Conservation (phyloP, 305 asterid genomes). For the Fraxinus nigra region DNA sequence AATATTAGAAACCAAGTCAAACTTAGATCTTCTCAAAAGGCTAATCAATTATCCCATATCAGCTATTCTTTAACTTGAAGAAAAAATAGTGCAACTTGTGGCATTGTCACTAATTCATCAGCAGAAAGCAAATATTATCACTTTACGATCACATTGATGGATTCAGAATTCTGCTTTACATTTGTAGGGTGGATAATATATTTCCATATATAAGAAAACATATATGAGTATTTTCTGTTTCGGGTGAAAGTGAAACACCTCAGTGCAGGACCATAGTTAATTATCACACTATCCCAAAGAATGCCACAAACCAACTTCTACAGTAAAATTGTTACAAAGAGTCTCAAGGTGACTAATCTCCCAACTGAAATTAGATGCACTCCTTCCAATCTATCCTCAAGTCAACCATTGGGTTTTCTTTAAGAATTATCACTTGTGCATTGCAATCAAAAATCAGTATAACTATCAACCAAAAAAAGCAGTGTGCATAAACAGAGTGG, state of each 20-base stretch:
- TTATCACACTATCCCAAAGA: not conserved
- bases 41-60: not conserved
- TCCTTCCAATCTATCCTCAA: not conserved
- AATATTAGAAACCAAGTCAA: not conserved
- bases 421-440: not conserved
- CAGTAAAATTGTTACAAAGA: not conserved
- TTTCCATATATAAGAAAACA: not conserved
- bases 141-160: not conserved
- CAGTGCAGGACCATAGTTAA: not conserved
- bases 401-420: not conserved
- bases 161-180: not conserved
- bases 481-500: conserved; percentile 11
- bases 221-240: not conserved
- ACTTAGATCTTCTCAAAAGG: not conserved
- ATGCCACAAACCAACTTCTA: not conserved
- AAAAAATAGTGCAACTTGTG: not conserved
- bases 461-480: conserved; percentile 9
- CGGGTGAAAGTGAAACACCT: not conserved
- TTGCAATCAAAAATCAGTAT: not conserved
- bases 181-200: not conserved
- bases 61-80: not conserved
- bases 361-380: not conserved
- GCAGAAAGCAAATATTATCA: not conserved
- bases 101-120: not conserved
- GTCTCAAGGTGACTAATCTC: not conserved